These are phyloP conservation scores for Pichia eremophila DNA, from an alignment of 805 yeast genomes.

Conservation along the genomic window DNA sequence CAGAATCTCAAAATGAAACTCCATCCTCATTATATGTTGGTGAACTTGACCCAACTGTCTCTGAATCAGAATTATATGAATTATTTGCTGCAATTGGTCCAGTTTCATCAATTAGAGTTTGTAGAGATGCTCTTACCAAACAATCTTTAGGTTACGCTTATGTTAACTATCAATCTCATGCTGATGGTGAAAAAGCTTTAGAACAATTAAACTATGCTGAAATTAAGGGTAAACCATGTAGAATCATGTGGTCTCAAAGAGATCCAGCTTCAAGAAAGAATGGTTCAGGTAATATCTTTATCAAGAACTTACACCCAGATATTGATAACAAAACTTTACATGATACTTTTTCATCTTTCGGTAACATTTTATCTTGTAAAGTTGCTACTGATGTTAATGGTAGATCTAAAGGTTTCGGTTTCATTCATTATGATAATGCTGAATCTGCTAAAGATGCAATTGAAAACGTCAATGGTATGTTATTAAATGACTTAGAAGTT, in stretches of 20 bases:
- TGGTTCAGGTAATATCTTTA: conserved; percentile 94
- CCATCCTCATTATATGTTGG: conserved; percentile 94
- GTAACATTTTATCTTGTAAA: conserved; percentile 92
- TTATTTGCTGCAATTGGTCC: conserved; percentile 90
- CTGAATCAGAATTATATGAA: conserved; percentile 92
- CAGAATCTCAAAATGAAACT: conserved; percentile 38
- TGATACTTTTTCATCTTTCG: conserved; percentile 96
- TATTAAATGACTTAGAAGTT: conserved; percentile 90
- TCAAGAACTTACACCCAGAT: conserved; percentile 96
- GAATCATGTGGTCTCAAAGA: conserved; percentile 99
- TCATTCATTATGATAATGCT: conserved; percentile 89
- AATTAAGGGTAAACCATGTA: conserved; percentile 93
- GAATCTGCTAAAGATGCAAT: conserved; percentile 93
- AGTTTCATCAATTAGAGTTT: conserved; percentile 94
- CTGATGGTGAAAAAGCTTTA: conserved; percentile 89
- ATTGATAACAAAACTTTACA: conserved; percentile 98
- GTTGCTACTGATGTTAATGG: conserved; percentile 93
- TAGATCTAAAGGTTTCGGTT: conserved; percentile 90
- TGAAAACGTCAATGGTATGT: conserved; percentile 97
- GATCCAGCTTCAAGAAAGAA: conserved; percentile 92
- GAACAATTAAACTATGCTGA: conserved; percentile 91
- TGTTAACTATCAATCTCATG: conserved; percentile 85
- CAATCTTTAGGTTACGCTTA: conserved; percentile 97
- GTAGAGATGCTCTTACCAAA: conserved; percentile 96
- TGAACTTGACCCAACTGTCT: conserved; percentile 85